Percentiles rank a stretch among this genome's conserved stretches.
These are phyloP conservation scores for Trichosporon ovoides DNA, from an alignment of 1,284 basidiomycete genomes.

Conservation along the genomic window DNA sequence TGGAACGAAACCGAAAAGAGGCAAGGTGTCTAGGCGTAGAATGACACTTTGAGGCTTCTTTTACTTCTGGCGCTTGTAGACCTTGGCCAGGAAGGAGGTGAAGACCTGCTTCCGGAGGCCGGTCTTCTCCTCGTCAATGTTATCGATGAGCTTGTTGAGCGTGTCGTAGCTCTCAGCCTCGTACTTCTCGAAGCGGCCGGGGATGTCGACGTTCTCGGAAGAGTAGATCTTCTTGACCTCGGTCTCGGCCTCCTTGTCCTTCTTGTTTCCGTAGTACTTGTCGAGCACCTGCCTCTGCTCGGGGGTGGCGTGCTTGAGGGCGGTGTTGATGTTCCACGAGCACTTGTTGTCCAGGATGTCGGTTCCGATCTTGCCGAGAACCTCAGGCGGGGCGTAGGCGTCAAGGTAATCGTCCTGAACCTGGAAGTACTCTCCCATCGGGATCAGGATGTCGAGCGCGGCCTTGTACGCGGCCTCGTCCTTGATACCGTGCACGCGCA, in stretches of 20 bases:
- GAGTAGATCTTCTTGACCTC: slow-evolving; percentile 69
- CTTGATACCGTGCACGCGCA: slow-evolving; percentile 69
- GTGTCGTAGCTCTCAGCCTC: slow-evolving; percentile 68
- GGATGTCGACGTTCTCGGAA: slow-evolving; percentile 63
- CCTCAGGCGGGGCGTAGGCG: slow-evolving; percentile 81
- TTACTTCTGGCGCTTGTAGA: slow-evolving; percentile 80
- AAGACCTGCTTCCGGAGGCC: slow-evolving; percentile 77
- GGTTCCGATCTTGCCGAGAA: slow-evolving; percentile 94
- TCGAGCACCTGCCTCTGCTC: slow-evolving; percentile 57
- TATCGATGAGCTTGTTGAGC: slow-evolving; percentile 63
- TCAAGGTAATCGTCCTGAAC: slow-evolving; percentile 97
- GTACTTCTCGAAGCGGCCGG: slow-evolving; percentile 66
- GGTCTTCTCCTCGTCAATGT: slow-evolving; percentile 60
- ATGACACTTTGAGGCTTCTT: background rate
- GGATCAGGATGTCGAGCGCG: slow-evolving; percentile 79
- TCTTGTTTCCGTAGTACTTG: slow-evolving; percentile 76
- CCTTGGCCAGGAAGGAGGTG: slow-evolving; percentile 78
- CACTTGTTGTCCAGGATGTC: slow-evolving; percentile 99
- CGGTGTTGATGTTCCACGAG: slow-evolving; percentile 92
- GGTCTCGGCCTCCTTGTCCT: slow-evolving; percentile 61
- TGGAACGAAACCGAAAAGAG: background rate
- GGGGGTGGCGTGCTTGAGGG: slow-evolving; percentile 64
- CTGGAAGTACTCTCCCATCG: slow-evolving; percentile 97
- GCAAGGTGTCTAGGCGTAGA: background rate
- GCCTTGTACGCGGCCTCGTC: slow-evolving; percentile 67